Evolutionary conservation across 179 eudicot genomes (phyloP), one percentile per base, ranked within the genome.

Genomic region (Patellifolia procumbens): DNA sequence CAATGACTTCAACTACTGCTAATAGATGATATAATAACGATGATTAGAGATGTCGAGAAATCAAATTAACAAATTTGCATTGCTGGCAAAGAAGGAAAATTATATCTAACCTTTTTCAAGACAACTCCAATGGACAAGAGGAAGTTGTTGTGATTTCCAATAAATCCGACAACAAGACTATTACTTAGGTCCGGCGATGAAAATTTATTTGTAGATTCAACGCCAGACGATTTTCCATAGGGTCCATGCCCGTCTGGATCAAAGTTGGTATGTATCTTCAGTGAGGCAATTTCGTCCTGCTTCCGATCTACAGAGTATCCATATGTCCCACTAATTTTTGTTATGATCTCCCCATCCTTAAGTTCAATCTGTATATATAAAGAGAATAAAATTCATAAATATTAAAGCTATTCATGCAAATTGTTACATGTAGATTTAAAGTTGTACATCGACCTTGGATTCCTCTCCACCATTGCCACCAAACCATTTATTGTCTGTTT

Each of bases 221-320:
- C 19, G 26, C 32, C 43, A 42, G 1, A 10, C 13, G n/a, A 31
- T 63, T 9, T 8, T 34, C 68, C 68, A 34, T 31, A 63, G 31
- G 68, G 37, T 34, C 68, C 68, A 31, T 63, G 32, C n/a, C 68
- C 68, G 11, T 6, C 32, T 8, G 68, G 68, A 63, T 20, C 31
- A 3, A 63, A 16, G 19, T 63, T 63, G 15, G 68, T 34, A 43
- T 63, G 68, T 29, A 63, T 63, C 68, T 63, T 63, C n/a, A 63
- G 31, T 7, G 39, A 29, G n/a, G 17, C 42, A 63, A 31, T 31
- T 1, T 63, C 35, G 20, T 63, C 37, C 32, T 32, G 19, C 1
- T 63, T 34, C n/a, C 56, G 56, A 15, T 11, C 2, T 31, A 3
- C 32, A 63, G 12, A 31, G 10, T 16, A 16, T 17, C 43, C 43